Base-by-base conservation (phyloP, 306 rosid genomes). In the Echinosophora koreensis region DNA sequence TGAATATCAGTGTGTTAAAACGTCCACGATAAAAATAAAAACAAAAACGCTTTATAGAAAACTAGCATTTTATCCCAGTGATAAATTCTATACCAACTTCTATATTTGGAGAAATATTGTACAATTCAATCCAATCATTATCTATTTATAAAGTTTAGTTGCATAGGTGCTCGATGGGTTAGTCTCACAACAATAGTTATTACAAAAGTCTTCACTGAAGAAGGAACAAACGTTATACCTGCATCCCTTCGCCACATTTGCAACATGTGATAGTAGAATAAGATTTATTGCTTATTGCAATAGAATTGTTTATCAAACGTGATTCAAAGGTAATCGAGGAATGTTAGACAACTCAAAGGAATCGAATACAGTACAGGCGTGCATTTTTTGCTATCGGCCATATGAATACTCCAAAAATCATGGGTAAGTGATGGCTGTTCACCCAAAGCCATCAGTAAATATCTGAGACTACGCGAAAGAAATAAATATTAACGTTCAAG, bases 371-470 rank as follows among this genome's bases (percentile, higher is more conserved):
- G 60, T 38, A 63, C n/a, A 56, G 49, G 70, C 50, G 41, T 34
- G 63, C 64, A 42, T 34, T 67, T 81, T 54, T 50, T 38, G 71
- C 52, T 49, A 70, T 57, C 49, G 72, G 61, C 81, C 70, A 69
- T 32, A 56, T 75, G 67, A 81, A 68, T 47, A 67, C 54, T 76
- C 58, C 47, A 12, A 62, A 75, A 52, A 60, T 74, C 60, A 12
- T 10, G 59, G 49, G 71, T 68, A 52, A 44, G 44, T 69, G 11
- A 37, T 70, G 64, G 63, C 41, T 70, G 74, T 70, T 76, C 63
- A 70, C 63, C 82, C 54, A 76, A 82, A 69, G 68, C 68, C 55
- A 54, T 76, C 56, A 67, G 56, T 42, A 18, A 81, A 59, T 64
- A 64, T 44, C 64, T 17, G 47, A 77, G 50, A 30, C 38, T 38